These are phyloP conservation scores for Cystobasidium pallidum DNA, from an alignment of 1,284 basidiomycete species.

Conservation along the genomic window DNA sequence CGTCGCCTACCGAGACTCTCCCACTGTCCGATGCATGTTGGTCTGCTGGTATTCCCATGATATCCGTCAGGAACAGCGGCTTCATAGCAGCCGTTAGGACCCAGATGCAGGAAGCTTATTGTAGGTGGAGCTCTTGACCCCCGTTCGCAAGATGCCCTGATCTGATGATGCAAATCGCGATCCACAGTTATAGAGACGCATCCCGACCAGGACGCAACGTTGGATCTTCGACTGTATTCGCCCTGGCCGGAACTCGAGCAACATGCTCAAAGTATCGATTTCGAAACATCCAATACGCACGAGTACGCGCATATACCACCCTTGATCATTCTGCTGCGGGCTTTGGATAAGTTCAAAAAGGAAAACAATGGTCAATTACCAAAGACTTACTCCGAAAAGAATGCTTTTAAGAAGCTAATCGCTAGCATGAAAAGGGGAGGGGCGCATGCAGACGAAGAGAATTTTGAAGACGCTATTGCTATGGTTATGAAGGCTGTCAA, in stretches of 20 bases:
- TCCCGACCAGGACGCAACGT: slow-evolving; percentile 68
- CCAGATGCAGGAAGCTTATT: slow-evolving; percentile 80
- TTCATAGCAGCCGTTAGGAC: slow-evolving; percentile 85
- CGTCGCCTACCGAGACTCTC: slow-evolving; percentile 55
- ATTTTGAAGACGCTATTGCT: slow-evolving; percentile 87
- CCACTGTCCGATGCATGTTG: slow-evolving; percentile 60
- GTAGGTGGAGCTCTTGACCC: slow-evolving; percentile 61
- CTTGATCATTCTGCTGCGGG: slow-evolving; percentile 80
- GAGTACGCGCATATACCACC: slow-evolving; percentile 87
- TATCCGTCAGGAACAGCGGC: slow-evolving; percentile 78
- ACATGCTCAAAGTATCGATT: slow-evolving; percentile 71
- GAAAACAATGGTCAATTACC: slow-evolving; percentile 72
- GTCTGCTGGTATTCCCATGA: slow-evolving; percentile 63
- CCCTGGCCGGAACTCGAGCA: slow-evolving; percentile 81
- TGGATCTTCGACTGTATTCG: slow-evolving; percentile 83
- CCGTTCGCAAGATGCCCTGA: slow-evolving; percentile 18
- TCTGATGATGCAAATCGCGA: neutral
- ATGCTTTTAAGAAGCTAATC: slow-evolving; percentile 73
- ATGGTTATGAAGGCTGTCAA: slow-evolving; percentile 59
- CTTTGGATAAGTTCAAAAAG: slow-evolving; percentile 67
- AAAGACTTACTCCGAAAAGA: slow-evolving; percentile 68
- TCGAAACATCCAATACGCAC: slow-evolving; percentile 75
- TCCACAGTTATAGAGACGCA: slow-evolving; percentile 86
- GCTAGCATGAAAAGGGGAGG: slow-evolving; percentile 62
- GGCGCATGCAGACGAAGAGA: slow-evolving; percentile 82